Evolutionary conservation across 805 yeast species (phyloP).

Genomic region (Schwanniomyces vanrijiae): DNA sequence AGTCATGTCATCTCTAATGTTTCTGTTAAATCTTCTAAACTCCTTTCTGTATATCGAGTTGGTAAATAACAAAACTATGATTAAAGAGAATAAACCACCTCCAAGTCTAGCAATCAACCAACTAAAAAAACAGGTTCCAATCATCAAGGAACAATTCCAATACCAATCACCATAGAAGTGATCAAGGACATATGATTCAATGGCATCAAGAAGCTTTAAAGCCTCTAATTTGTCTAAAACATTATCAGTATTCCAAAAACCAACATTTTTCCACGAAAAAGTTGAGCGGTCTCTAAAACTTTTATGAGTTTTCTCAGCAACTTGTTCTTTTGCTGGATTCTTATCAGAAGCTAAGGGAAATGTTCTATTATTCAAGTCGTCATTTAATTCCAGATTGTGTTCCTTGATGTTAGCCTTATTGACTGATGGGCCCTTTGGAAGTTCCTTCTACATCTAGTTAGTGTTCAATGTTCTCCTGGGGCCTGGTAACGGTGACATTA

Average conservation of each 20-base stretch:
- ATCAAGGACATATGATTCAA: constrained; percentile 64
- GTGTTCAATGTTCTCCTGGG: neutral
- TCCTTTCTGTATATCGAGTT: constrained; percentile 71
- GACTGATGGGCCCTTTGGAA: constrained; percentile 15
- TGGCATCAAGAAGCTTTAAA: constrained; percentile 26
- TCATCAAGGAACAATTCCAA: constrained; percentile 61
- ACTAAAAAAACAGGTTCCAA: constrained; percentile 72
- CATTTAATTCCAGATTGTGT: constrained; percentile 13
- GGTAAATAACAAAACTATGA: constrained; percentile 58
- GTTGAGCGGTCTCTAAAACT: constrained; percentile 26
- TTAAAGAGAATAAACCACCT: constrained; percentile 62
- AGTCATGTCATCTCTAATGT: constrained; percentile 73
- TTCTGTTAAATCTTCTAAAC: constrained; percentile 71
- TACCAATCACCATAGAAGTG: constrained; percentile 72
- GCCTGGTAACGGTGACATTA: neutral
- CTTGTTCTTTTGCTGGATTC: constrained; percentile 2
- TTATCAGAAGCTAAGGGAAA: constrained; percentile 14
- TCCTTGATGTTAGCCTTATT: constrained; percentile 17
- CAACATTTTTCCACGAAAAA: constrained; percentile 42
- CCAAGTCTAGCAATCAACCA: constrained; percentile 67
- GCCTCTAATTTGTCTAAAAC: constrained; percentile 23
- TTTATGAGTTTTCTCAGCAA: constrained; percentile 14
- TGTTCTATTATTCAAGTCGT: constrained; percentile 7
- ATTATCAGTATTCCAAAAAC: constrained; percentile 30
- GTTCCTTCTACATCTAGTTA: neutral